phyloP scores from a whole-genome alignment of 2,329 filamentous ascomycete species.

The Clarireedia homoeocarpa region DNA sequence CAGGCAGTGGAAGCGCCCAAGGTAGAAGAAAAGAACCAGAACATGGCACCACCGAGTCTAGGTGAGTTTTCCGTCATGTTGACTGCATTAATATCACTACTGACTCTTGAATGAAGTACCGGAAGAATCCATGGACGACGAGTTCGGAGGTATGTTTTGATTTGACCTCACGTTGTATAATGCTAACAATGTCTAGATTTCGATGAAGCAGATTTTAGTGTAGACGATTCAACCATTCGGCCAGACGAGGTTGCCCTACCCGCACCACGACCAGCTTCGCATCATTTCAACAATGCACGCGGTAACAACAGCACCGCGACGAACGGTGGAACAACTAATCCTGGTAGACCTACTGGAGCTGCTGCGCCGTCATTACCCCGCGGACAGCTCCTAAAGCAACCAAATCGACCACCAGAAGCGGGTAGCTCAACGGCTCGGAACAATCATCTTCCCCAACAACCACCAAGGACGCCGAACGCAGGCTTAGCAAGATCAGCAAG shows the following conservation, averaged over 20 bases:
- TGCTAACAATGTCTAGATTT: constrained; percentile 47
- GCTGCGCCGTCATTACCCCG: constrained; percentile 6
- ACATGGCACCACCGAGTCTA: neutral
- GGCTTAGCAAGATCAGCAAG: constrained; percentile 23
- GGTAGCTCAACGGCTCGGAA: constrained; percentile 9
- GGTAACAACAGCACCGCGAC: constrained; percentile 9
- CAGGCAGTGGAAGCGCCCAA: constrained; percentile 27
- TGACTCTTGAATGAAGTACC: constrained; percentile 29
- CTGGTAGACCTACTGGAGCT: constrained; percentile 23
- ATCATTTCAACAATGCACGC: constrained; percentile 16
- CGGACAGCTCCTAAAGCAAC: constrained; percentile 23
- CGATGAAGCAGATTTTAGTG: constrained; percentile 69
- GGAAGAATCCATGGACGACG: constrained; percentile 38
- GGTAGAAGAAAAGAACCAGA: constrained; percentile 17
- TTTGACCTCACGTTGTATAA: constrained; percentile 27
- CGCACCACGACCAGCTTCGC: constrained; percentile 19
- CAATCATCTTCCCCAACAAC: constrained; percentile 18
- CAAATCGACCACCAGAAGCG: constrained; percentile 21
- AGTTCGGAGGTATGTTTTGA: constrained; percentile 45
- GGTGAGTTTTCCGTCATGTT: neutral
- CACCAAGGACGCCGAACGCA: constrained; percentile 27
- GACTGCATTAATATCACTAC: constrained; percentile 14
- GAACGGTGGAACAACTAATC: constrained; percentile 18
- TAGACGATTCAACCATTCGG: constrained; percentile 54
- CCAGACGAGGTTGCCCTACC: constrained; percentile 67